Evolutionary conservation across 2,329 filamentous ascomycete genomes (phyloP).

Genomic region (Didymosphaeria variabile): DNA sequence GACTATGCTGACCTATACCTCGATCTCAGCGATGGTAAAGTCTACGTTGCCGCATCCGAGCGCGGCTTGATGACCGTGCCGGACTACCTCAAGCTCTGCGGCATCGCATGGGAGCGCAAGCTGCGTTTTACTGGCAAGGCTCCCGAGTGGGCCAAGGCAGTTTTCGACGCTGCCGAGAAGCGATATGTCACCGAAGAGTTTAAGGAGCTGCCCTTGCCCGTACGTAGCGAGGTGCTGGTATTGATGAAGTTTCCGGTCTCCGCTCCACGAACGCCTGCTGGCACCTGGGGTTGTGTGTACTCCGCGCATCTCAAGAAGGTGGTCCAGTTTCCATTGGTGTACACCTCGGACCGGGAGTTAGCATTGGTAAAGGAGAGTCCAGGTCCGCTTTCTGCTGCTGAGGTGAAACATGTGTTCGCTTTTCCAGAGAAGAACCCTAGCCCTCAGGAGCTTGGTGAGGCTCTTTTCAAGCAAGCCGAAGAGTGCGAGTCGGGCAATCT

Average conservation of each 20-base stretch:
- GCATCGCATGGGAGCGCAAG: slow-evolving; percentile 25
- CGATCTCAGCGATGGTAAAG: slow-evolving; percentile 17
- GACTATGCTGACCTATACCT: slow-evolving; percentile 31
- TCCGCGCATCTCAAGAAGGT: not conserved
- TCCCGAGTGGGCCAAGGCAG: slow-evolving; percentile 26
- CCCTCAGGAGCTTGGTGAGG: slow-evolving; percentile 5
- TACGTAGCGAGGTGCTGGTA: not conserved
- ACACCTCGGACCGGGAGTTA: not conserved
- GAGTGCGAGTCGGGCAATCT: not conserved
- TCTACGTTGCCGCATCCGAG: slow-evolving; percentile 28
- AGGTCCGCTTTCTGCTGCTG: not conserved
- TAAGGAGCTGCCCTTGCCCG: not conserved
- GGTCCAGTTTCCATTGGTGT: not conserved
- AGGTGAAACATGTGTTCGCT: not conserved
- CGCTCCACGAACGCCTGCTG: not conserved
- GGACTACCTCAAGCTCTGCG: slow-evolving; percentile 27
- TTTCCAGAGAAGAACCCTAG: not conserved
- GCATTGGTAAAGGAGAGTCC: not conserved
- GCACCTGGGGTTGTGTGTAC: not conserved
- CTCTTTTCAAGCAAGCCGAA: not conserved
- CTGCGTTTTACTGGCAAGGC: slow-evolving; percentile 28
- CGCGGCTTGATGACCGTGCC: slow-evolving; percentile 24
- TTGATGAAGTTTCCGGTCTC: not conserved
- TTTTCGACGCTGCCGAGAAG: slow-evolving; percentile 2
- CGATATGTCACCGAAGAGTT: slow-evolving; percentile 1